A percentile compares a stretch with the other conserved stretches of the same genome.
phyloP scores from a whole-genome alignment of 768 basidiomycete species.

The Rhizopogon vesiculosus region DNA sequence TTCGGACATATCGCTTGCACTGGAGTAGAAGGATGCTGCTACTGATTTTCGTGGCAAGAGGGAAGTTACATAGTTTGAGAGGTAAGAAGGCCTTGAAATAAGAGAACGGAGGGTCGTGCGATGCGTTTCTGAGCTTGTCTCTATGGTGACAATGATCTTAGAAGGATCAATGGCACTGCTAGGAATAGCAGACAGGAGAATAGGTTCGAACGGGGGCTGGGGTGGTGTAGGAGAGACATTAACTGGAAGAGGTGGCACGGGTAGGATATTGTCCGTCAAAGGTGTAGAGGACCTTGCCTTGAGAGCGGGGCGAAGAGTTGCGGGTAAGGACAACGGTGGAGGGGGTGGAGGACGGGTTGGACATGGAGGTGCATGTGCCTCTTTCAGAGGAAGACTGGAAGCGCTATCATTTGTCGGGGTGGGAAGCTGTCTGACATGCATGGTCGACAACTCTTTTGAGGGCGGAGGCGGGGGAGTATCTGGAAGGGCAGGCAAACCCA shows the following conservation, averaged over 20 bases:
- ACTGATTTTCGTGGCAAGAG: conserved; percentile 39
- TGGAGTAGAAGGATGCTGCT: conserved; percentile 54
- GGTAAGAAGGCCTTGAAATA: conserved; percentile 61
- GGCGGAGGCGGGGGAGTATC: conserved; percentile 56
- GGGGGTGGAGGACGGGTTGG: conserved; percentile 29
- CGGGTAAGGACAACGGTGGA: conserved; percentile 14
- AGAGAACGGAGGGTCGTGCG: conserved; percentile 66
- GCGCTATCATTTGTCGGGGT: conserved; percentile 30
- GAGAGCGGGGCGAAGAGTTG: conserved; percentile 33
- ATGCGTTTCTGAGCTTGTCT: conserved; percentile 65
- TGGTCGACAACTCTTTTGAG: not conserved
- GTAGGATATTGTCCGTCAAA: conserved; percentile 33
- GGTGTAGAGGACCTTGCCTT: conserved; percentile 18
- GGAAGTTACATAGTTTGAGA: conserved; percentile 53
- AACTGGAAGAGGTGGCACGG: conserved; percentile 47
- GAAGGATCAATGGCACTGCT: conserved; percentile 45
- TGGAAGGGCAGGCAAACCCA: conserved; percentile 26
- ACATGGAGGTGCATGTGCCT: conserved; percentile 26
- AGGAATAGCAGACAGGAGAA: conserved; percentile 60
- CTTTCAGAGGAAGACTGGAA: conserved; percentile 18
- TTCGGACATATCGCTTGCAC: conserved; percentile 33
- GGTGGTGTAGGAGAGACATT: conserved; percentile 40
- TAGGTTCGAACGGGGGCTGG: conserved; percentile 56
- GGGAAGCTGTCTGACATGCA: not conserved
- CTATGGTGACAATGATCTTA: conserved; percentile 64